phyloP scores from a whole-genome alignment of 2,329 filamentous ascomycete species.

The Colletotrichum liriopes region DNA sequence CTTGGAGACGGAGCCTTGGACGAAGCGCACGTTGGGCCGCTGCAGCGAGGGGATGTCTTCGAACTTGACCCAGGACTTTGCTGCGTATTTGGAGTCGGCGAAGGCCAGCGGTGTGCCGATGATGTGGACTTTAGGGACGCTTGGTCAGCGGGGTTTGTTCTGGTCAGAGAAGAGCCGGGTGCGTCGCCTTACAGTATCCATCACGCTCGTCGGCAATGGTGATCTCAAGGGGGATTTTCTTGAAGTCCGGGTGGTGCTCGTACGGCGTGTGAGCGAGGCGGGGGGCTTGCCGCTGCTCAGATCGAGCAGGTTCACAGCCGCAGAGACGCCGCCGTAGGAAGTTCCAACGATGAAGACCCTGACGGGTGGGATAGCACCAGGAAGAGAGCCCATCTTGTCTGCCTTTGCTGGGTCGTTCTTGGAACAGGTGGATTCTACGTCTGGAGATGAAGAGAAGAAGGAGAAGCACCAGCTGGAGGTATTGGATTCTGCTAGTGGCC shows the following conservation, averaged over 20 bases:
- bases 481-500: conserved; percentile 15
- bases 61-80: conserved; percentile 80
- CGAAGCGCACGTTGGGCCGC: conserved; percentile 72
- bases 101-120: conserved; percentile 84
- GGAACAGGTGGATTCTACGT: not conserved
- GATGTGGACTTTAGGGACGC: conserved; percentile 72
- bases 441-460: not conserved
- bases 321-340: conserved; percentile 80
- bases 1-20: conserved; percentile 75
- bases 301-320: conserved; percentile 78
- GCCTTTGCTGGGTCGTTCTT: not conserved
- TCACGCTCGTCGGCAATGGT: conserved; percentile 86
- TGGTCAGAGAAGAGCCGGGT: conserved; percentile 14
- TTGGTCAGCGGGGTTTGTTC: conserved; percentile 14
- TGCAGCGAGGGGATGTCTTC: conserved; percentile 77
- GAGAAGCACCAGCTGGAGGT: conserved; percentile 13
- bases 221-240: conserved; percentile 74
- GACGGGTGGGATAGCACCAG: conserved; percentile 54
- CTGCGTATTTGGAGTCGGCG: conserved; percentile 73
- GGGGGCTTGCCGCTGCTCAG: conserved; percentile 70
- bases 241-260: conserved; percentile 57
- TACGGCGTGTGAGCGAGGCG: conserved; percentile 60
- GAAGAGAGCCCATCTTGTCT: conserved; percentile 44
- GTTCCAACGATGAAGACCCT: conserved; percentile 79
- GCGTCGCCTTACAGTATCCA: conserved; percentile 78